Evolutionary conservation across 2,329 filamentous ascomycete genomes (phyloP), one percentile per base, ranked within the genome.

Genomic region (Colletotrichum sojae): DNA sequence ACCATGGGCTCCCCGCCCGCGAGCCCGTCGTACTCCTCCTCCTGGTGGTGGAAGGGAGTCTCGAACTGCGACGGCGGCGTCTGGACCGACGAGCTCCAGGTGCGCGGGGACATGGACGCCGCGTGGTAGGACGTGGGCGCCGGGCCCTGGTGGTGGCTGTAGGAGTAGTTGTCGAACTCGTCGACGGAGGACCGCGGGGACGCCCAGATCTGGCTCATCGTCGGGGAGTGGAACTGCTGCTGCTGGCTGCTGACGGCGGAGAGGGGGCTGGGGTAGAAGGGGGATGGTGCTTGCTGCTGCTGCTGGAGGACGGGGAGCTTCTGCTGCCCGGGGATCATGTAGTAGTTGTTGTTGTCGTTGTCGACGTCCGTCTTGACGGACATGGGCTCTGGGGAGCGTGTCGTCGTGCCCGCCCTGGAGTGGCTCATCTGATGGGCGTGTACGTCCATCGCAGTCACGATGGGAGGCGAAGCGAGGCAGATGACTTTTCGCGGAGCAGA

Each of bases 141-240:
- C 4, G 80, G 80, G 36, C 74, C 76, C 58, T 77, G 75, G 71
- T 77, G 75, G 71, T 25, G 22, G 22, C 22, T 25, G 22, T 78
- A 79, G 51, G 77, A 78, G 61, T 78, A 78, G 66, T 76, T 76
- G 20, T 83, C 81, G 55, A 78, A 75, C 25, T 83, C 82, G 40
- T 82, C 78, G 45, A 76, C 75, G 13, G 76, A 75, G 9, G 71
- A 70, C 12, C 79, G 81, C 36, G 83, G 80, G 27, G 80, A 83
- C 43, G 78, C 76, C 76, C 80, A 81, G 12, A 63, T 31, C 40
- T 67, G 63, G 52, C 48, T 58, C 67, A 63, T 58, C 39, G n/a
- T 52, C 25, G 62, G 55, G 22, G 66, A 69, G 4, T 60, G 60
- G 20, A 61, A 59, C 13, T 57, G 64, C 8, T 49, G 67, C 10